Evolutionary conservation across 768 basidiomycete species (phyloP).

Genomic region (Tricholomella constricta): DNA sequence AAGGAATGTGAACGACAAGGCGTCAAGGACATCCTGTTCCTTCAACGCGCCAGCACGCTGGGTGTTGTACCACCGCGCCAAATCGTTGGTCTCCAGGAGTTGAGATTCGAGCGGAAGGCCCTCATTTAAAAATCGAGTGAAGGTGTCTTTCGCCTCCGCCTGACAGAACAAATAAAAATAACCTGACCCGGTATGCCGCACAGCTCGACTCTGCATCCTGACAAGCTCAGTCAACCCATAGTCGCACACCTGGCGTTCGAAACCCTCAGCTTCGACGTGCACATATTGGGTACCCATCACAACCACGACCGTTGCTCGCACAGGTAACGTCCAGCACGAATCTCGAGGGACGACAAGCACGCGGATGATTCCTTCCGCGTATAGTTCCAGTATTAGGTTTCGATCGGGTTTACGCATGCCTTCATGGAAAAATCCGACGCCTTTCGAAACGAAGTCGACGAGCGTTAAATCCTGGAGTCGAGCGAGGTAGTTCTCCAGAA

Average conservation of each 20-base stretch:
- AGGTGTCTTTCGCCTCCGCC: conserved; percentile 78
- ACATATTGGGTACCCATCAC: conserved; percentile 93
- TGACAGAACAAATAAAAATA: conserved; percentile 90
- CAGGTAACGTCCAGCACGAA: conserved; percentile 86
- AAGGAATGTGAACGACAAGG: conserved; percentile 81
- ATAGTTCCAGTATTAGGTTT: conserved; percentile 75
- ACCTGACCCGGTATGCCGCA: conserved; percentile 60
- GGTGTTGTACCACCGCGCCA: conserved; percentile 51
- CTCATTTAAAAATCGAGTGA: conserved; percentile 81
- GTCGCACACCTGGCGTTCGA: conserved; percentile 72
- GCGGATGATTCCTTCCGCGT: conserved; percentile 74
- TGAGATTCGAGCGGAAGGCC: conserved; percentile 90
- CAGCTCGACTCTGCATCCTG: conserved; percentile 89
- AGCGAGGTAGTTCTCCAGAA: conserved; percentile 58
- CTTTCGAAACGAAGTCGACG: conserved; percentile 75
- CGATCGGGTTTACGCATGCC: conserved; percentile 70
- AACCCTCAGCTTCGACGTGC: conserved; percentile 43
- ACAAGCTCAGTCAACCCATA: conserved; percentile 82
- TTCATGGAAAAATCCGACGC: conserved; percentile 86
- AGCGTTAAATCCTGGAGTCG: conserved; percentile 65
- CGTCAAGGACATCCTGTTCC: conserved; percentile 74
- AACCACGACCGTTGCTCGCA: conserved; percentile 78
- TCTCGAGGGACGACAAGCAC: conserved; percentile 84
- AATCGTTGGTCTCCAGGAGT: conserved; percentile 51
- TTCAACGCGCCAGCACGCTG: conserved; percentile 41